Evolutionary conservation across 257 asterid species (phyloP).

Genomic region (Salvia rosmarinus): DNA sequence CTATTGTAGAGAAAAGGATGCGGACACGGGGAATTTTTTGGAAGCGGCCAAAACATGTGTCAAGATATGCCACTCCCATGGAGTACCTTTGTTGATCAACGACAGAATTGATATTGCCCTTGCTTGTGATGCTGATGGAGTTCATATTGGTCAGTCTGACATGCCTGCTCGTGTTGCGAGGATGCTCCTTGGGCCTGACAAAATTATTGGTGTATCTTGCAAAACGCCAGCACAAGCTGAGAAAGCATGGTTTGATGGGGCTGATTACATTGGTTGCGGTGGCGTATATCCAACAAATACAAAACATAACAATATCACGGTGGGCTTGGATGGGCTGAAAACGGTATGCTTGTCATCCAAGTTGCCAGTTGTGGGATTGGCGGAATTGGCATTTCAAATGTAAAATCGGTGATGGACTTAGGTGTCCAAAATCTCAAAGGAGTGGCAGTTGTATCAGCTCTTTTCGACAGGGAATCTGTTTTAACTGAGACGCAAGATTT

Average conservation of each 20-base stretch:
- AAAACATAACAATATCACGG: conserved; percentile 64
- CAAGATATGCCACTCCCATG: conserved; percentile 58
- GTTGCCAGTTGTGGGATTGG: conserved; percentile 95
- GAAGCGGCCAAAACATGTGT: conserved; percentile 79
- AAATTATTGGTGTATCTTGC: conserved; percentile 88
- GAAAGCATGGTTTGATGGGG: conserved; percentile 78
- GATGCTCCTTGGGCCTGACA: conserved; percentile 76
- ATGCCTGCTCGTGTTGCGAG: conserved; percentile 76
- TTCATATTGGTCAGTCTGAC: conserved; percentile 94
- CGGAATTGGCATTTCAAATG: conserved; percentile 76
- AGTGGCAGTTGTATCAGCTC: conserved; percentile 89
- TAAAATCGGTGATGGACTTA: conserved; percentile 56
- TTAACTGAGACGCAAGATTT: conserved; percentile 54
- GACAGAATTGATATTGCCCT: conserved; percentile 91
- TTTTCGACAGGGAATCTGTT: conserved; percentile 80
- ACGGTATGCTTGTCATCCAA: conserved; percentile 65
- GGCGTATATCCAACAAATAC: conserved; percentile 93
- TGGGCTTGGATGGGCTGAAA: conserved; percentile 82
- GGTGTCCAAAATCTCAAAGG: conserved; percentile 68
- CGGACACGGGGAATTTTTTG: conserved; percentile 69
- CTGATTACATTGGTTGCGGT: conserved; percentile 93
- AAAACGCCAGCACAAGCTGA: conserved; percentile 85
- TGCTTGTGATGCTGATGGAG: conserved; percentile 91
- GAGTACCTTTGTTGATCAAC: conserved; percentile 76
- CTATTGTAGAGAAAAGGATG: conserved; percentile 70